phyloP scores from a whole-genome alignment of 1,139 yeast genomes.

The Protomyces inundatus region DNA sequence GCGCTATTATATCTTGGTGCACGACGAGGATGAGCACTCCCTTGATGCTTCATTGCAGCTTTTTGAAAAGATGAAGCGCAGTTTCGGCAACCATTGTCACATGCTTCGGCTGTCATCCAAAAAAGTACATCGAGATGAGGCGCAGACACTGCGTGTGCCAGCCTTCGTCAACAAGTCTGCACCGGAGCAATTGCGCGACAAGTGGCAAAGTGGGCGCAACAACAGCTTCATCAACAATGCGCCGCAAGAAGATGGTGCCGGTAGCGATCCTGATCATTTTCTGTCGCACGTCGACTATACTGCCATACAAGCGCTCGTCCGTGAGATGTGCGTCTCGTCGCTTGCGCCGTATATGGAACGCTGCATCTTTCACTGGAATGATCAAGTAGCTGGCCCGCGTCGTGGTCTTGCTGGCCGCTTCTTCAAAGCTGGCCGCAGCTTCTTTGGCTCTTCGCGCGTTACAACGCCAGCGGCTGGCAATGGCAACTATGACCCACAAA shows the following conservation, averaged over 20 bases:
- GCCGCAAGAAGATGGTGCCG: neutral
- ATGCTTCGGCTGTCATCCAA: conserved; percentile 12
- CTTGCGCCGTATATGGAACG: conserved; percentile 75
- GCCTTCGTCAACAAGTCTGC: conserved; percentile 29
- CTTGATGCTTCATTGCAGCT: conserved; percentile 34
- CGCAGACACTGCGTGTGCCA: conserved; percentile 15
- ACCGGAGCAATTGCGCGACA: conserved; percentile 27
- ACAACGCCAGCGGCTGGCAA: conserved; percentile 28
- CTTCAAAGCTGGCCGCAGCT: conserved; percentile 61
- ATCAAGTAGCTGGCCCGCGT: conserved; percentile 57
- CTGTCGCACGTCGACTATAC: conserved; percentile 39
- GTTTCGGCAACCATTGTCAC: conserved; percentile 36
- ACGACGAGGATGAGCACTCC: conserved; percentile 40
- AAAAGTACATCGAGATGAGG: conserved; percentile 4
- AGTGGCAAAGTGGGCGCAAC: conserved; percentile 14
- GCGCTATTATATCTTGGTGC: conserved; percentile 41
- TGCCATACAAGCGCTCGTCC: conserved; percentile 45
- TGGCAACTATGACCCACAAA: conserved; percentile 44
- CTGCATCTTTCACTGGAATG: conserved; percentile 72
- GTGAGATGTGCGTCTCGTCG: conserved; percentile 53
- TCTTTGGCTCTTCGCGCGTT: conserved; percentile 44
- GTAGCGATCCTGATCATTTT: conserved; percentile 4
- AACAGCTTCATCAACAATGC: conserved; percentile 7
- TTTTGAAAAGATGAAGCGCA: conserved; percentile 32
- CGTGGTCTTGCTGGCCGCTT: conserved; percentile 68